Base-by-base conservation (phyloP, 768 basidiomycete species). In the Epithele typhae region DNA sequence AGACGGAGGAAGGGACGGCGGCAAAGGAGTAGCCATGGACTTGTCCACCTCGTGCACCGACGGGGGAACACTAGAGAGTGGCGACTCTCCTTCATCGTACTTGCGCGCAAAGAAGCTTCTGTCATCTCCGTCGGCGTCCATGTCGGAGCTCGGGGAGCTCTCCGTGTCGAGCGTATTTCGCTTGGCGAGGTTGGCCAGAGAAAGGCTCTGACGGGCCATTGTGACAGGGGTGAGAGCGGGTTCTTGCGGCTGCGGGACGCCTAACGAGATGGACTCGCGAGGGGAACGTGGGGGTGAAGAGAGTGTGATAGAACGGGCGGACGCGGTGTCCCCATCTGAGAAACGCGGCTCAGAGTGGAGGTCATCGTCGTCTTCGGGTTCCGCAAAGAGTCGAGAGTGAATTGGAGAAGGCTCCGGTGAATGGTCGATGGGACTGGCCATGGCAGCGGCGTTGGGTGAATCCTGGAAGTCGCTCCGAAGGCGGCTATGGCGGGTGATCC, bases 281-380 rank as follows among this genome's bases (percentile, higher is more conserved):
- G 75, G 75, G 6, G 87, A 87, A 38, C 49, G 62, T 12, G 78
- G 63, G 2, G 84, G 76, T 3, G 86, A 87, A 24, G 80, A 81
- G 34, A 90, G 78, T 19, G 86, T 76, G 41, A 90, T 84, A 1
- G 88, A 90, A 33, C 75, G 79, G 57, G 87, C 84, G 8, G 86
- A 88, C 14, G 88, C 86, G 4, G 85, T 88, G 59, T 90, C 88
- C 47, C 74, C 79, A 53, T 85, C 85, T 11, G 54, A 58, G 35
- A 52, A 60, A 37, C 45, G 49, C 3, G 52, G 45, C 34, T 57
- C 56, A 32, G 49, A 51, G 9, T 49, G 44, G 14, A 46, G 35
- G 38, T 56, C 59, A 23, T 52, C 49, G 7, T 55, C 58, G n/a
- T 40, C 43, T 14, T 54, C 53, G 8, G 49, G 51, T 18, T 56